Conservation (phyloP, 1,284 basidiomycete species). For the Cryptococcus sp. region DNA sequence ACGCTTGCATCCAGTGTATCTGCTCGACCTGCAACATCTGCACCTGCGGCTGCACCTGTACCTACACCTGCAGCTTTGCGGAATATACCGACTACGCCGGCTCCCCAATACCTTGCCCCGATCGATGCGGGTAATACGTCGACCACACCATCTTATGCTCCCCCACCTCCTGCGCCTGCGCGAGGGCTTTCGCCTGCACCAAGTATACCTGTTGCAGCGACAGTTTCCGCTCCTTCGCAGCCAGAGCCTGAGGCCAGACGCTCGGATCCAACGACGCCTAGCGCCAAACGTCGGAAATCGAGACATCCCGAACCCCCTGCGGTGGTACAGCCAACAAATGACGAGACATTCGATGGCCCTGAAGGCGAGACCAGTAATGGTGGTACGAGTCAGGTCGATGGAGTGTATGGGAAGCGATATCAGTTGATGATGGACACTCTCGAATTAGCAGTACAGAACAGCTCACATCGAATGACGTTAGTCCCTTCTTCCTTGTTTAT, state of each 20-base stretch:
- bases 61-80: not conserved
- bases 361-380: too few relatives aligned
- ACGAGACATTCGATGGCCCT: too few relatives aligned
- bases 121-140: slow-evolving; percentile 1
- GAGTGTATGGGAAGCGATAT: slow-evolving; percentile 39
- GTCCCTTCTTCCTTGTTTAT: slow-evolving; percentile 8
- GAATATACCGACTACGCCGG: not conserved
- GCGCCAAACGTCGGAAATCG: not conserved
- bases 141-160: slow-evolving; percentile 2
- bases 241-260: too few relatives aligned
- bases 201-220: too few relatives aligned
- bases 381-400: slow-evolving; percentile 5
- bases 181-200: too few relatives aligned
- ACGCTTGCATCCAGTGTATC: too few relatives aligned
- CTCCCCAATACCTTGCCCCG: slow-evolving; percentile 2
- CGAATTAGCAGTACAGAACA: slow-evolving; percentile 37
- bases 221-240: too few relatives aligned
- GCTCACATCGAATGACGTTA: slow-evolving; percentile 43
- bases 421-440: slow-evolving; percentile 35
- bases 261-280: too few relatives aligned
- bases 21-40: too few relatives aligned
- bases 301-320: slow-evolving; percentile 3
- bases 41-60: not conserved
- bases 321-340: too few relatives aligned
- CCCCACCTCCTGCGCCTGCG: too few relatives aligned